Percentiles rank a stretch among this genome's conserved stretches.
Evolutionary conservation across 768 basidiomycete species (phyloP).

Genomic region (Termitomyces sp.): DNA sequence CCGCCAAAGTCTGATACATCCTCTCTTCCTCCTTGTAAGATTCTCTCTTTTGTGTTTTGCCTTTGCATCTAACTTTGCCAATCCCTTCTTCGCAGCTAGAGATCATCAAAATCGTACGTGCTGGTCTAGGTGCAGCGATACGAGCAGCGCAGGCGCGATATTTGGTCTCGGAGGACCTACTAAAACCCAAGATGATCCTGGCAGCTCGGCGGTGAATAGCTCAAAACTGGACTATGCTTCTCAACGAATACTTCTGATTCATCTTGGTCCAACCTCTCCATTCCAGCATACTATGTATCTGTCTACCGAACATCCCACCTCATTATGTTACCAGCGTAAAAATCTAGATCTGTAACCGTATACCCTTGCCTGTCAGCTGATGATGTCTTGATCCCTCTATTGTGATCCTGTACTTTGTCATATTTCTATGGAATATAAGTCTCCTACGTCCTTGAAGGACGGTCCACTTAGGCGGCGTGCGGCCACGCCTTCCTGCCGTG

Average conservation of each 20-base stretch:
- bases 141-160: not conserved
- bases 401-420: not conserved
- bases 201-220: not conserved
- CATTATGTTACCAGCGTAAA: not conserved
- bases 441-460: not conserved
- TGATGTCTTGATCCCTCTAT: not conserved
- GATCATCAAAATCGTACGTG: not conserved
- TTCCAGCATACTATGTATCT: not conserved
- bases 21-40: not conserved
- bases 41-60: not conserved
- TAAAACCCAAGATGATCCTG: not conserved
- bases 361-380: too few species aligned
- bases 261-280: not conserved
- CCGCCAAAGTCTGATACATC: not conserved
- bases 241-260: not conserved
- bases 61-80: not conserved
- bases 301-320: not conserved
- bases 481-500: too few species aligned
- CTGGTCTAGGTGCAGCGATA: not conserved
- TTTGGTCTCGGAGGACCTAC: too few species aligned
- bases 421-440: not conserved
- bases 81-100: not conserved
- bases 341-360: not conserved
- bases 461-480: not conserved
- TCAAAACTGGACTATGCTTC: not conserved